Evolutionary conservation across 306 rosid species (phyloP).

Genomic region (Rosa rugosa): DNA sequence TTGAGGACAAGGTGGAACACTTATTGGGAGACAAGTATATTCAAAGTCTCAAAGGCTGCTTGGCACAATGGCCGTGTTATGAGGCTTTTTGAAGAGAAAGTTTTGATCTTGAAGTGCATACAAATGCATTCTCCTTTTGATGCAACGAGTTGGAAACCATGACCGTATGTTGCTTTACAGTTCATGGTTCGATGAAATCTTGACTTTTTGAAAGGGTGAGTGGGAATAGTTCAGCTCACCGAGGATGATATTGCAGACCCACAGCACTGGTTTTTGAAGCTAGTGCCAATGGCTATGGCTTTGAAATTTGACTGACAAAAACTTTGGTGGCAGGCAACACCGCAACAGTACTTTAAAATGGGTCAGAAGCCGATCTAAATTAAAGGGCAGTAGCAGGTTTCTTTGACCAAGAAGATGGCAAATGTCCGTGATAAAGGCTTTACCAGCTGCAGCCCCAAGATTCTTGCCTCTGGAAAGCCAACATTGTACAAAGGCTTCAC

Average conservation of each 20-base stretch:
- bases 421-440: not conserved
- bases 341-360: not conserved
- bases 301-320: not conserved
- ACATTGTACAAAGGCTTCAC: not conserved
- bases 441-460: not conserved
- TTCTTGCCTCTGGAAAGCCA: not conserved
- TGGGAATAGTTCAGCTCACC: not conserved
- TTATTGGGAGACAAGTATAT: not conserved
- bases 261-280: not conserved
- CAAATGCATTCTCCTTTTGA: not conserved
- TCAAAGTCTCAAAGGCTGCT: not conserved
- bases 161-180: not conserved
- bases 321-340: not conserved
- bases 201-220: not conserved
- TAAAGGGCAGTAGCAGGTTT: not conserved
- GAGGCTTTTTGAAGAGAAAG: not conserved
- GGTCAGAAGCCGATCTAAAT: not conserved
- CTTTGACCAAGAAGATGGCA: slow-evolving; percentile 10
- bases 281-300: slow-evolving; percentile 1
- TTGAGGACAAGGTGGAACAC: not conserved
- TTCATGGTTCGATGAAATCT: not conserved
- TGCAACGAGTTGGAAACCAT: not conserved
- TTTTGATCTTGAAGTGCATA: not conserved
- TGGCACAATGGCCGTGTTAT: not conserved
- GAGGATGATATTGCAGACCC: not conserved